Evolutionary conservation across 2,329 filamentous ascomycete species (phyloP), one percentile per base, ranked within the genome.

Genomic region (Pseudogymnoascus verrucosus): DNA sequence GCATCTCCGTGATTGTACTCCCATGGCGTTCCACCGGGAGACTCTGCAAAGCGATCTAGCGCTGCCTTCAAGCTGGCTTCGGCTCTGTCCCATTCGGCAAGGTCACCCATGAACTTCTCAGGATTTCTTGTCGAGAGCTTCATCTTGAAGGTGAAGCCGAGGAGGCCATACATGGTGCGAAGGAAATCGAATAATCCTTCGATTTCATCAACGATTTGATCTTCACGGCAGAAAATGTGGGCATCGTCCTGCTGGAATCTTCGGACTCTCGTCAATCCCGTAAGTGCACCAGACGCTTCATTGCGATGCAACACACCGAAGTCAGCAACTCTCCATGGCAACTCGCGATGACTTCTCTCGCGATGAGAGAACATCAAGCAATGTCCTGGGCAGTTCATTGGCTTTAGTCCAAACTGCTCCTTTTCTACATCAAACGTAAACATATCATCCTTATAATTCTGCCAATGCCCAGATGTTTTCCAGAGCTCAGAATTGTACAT

Each of bases 361-460:
- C 89, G 85, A 76, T 93, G 89, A 60, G 84, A 85, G 76, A 96
- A 96, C 72, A 97, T 89, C 68, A 95, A 79, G 76, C 90, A 96
- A 77, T 98, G 93, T 28, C 92, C 92, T 3, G 95, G 95, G 78
- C 95, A 99, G 79, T 98, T 98, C 95, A 98, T 98, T 28, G 93
- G 93, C 79, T 98, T 98, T 61, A 98, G 79, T 14, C 87, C 92
- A 80, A 88, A 92, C 68, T 87, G 82, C 67, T 89, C 89, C 80
- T 96, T 96, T 75, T 97, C 93, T 34, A 89, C 79, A 63, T 86
- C 81, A 69, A 96, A 87, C n/a, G 87, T 87, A 76, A 92, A 92
- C 93, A 98, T 98, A 78, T 97, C 93, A 67, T 98, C 93, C 73
- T 92, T 86, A 80, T 97, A 95, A 74, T 93, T 87, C 65, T 89